Conservation (phyloP, 345 rosid genomes). For the Excoecaria agallocha region DNA sequence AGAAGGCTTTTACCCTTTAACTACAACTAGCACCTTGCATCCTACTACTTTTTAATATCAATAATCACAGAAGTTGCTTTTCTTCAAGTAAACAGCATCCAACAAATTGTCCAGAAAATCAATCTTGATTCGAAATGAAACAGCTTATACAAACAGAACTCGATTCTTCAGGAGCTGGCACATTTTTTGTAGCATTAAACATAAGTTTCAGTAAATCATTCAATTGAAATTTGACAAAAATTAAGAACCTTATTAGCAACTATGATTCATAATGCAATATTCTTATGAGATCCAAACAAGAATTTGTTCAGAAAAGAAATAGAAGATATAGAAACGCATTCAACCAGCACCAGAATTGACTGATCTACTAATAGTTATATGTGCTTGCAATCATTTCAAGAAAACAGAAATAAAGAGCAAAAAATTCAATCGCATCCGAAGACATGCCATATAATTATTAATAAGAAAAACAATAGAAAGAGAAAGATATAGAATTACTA, state of each 20-base stretch:
- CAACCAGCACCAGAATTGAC: neutral
- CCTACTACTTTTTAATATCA: neutral
- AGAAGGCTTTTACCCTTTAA: neutral
- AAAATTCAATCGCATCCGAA: neutral
- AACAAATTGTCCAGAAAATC: neutral
- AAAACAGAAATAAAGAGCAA: neutral
- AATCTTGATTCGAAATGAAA: neutral
- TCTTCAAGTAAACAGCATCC: neutral
- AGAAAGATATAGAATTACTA: neutral
- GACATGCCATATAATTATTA: slow-evolving; percentile 4
- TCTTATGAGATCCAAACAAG: neutral
- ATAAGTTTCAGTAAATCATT: neutral
- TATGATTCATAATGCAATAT: neutral
- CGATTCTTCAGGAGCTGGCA: neutral
- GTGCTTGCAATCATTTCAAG: neutral
- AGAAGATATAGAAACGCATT: neutral
- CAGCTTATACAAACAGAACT: neutral
- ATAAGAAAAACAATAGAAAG: neutral
- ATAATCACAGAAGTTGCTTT: neutral
- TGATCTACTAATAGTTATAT: neutral
- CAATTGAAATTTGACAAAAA: neutral
- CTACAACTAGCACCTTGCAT: neutral
- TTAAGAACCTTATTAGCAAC: neutral
- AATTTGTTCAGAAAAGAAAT: neutral
- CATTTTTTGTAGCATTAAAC: neutral